These are phyloP conservation scores for Boletus sp. DNA, from an alignment of 768 basidiomycete genomes.

Conservation along the genomic window DNA sequence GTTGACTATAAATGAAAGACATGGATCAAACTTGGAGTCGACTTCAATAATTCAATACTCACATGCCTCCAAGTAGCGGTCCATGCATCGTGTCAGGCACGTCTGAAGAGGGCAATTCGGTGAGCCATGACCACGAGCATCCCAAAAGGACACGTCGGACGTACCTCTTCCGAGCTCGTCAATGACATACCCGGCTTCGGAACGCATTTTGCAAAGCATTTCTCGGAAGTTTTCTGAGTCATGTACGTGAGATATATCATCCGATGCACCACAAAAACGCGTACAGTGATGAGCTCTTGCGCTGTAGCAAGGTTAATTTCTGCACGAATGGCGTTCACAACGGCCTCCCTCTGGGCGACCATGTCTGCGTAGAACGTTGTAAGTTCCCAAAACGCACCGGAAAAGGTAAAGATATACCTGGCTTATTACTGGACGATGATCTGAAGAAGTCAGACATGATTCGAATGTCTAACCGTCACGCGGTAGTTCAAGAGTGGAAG, in stretches of 20 bases:
- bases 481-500: neutral
- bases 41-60: conserved; percentile 30
- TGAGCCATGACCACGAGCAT: neutral
- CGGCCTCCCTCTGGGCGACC: conserved; percentile 37
- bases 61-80: conserved; percentile 86
- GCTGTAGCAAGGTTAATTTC: conserved; percentile 74
- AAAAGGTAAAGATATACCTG: conserved; percentile 16
- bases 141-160: neutral
- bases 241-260: neutral
- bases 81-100: conserved; percentile 72
- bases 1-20: conserved; percentile 51
- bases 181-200: conserved; percentile 70
- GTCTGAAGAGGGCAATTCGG: conserved; percentile 41
- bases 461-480: neutral
- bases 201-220: conserved; percentile 75
- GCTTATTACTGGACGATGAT: conserved; percentile 31
- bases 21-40: neutral
- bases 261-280: neutral
- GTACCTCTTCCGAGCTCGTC: conserved; percentile 70
- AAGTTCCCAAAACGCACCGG: neutral
- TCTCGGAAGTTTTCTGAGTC: conserved; percentile 70
- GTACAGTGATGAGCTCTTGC: conserved; percentile 77
- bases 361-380: conserved; percentile 29
- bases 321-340: conserved; percentile 61
- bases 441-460: conserved; percentile 56